phyloP scores from a whole-genome alignment of 768 basidiomycete species.

The Phylloporus scabripes region DNA sequence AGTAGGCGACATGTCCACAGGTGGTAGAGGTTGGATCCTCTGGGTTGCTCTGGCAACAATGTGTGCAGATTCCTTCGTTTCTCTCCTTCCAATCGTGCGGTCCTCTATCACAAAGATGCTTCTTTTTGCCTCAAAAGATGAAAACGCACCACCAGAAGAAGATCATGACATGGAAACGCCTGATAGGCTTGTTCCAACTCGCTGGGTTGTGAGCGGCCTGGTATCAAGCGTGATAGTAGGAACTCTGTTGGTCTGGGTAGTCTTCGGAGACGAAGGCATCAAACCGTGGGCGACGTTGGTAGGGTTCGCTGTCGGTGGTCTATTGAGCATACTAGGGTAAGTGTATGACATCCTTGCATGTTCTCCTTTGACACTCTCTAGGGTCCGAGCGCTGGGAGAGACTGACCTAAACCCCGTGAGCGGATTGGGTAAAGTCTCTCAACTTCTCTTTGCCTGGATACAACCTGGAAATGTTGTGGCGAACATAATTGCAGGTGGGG shows the following conservation, averaged over 20 bases:
- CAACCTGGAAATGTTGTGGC: conserved; percentile 96
- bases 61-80: conserved; percentile 87
- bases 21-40: conserved; percentile 95
- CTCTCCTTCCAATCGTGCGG: conserved; percentile 68
- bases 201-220: conserved; percentile 74
- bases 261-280: conserved; percentile 90
- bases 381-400: conserved; percentile 91
- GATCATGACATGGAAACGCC: conserved; percentile 70
- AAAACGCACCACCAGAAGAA: conserved; percentile 10
- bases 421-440: conserved; percentile 91
- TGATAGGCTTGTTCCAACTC: conserved; percentile 73
- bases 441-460: conserved; percentile 89
- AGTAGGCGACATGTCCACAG: conserved; percentile 79
- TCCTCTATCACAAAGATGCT: conserved; percentile 43
- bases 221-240: conserved; percentile 57
- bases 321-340: conserved; percentile 85
- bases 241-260: conserved; percentile 75
- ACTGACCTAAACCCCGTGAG: conserved; percentile 93
- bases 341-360: conserved; percentile 20
- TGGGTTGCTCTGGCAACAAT: conserved; percentile 95
- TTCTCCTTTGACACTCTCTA: conserved; percentile 26
- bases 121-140: conserved; percentile 25
- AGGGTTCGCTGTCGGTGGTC: conserved; percentile 75
- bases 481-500: conserved; percentile 94
- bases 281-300: conserved; percentile 92